Conservation (phyloP, 2,329 filamentous ascomycete genomes). For the Monilinia polystroma region DNA sequence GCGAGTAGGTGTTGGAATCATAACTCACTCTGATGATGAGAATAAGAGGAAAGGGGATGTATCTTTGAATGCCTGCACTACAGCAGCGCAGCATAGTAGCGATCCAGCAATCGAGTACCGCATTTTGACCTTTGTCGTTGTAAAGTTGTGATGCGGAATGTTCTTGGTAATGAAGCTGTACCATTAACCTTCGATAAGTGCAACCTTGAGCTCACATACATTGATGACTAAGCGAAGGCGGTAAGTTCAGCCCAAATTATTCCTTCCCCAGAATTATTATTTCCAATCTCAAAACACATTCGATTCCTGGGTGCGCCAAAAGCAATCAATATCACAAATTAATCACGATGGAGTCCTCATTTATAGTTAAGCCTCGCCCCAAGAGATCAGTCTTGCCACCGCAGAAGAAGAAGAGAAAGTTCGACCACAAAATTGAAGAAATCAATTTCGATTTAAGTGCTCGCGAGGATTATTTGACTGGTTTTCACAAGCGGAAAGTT, state of each 20-base stretch:
- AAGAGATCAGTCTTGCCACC: conserved; percentile 59
- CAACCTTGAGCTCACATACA: conserved; percentile 6
- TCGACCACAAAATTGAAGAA: conserved; percentile 61
- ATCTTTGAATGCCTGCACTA: conserved; percentile 73
- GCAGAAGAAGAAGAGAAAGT: conserved; percentile 66
- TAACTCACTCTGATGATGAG: conserved; percentile 54
- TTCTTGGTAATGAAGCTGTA: conserved; percentile 19
- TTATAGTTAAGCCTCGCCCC: conserved; percentile 58
- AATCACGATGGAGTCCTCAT: conserved; percentile 34
- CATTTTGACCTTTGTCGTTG: conserved; percentile 46
- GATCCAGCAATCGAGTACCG: conserved; percentile 51
- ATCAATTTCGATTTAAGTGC: conserved; percentile 80
- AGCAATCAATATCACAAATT: conserved; percentile 14
- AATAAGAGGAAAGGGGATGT: conserved; percentile 88
- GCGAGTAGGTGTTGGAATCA: conserved; percentile 5
- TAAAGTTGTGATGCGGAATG: conserved; percentile 16
- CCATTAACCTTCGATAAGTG: conserved; percentile 20
- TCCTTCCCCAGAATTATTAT: conserved; percentile 21
- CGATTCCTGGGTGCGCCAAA: conserved; percentile 13
- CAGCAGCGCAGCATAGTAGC: conserved; percentile 55
- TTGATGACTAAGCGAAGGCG: conserved; percentile 10
- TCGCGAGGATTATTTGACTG: conserved; percentile 84
- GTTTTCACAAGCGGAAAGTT: conserved; percentile 94
- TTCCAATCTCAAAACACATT: conserved; percentile 2
- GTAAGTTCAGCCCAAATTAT: conserved; percentile 20